Evolutionary conservation across 2,329 filamentous ascomycete species (phyloP).

Genomic region (Colletotrichum echinochloae): DNA sequence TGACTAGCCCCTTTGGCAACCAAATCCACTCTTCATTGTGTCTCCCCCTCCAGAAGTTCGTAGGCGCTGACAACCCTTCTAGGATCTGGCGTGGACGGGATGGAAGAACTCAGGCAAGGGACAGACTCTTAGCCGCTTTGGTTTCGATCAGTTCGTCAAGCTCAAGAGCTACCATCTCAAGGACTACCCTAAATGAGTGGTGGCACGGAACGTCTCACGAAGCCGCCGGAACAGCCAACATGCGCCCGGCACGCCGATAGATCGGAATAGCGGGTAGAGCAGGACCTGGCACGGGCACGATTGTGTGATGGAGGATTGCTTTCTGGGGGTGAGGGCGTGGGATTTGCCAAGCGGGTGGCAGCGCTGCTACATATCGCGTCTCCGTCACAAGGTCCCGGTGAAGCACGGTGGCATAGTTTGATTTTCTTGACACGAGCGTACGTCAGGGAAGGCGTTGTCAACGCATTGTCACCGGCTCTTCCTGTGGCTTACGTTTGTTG

Average conservation of each 20-base stretch:
- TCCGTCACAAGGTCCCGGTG: background rate
- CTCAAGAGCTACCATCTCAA: constrained; percentile 97
- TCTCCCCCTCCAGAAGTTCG: background rate
- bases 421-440: constrained; percentile 1
- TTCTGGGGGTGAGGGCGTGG: background rate
- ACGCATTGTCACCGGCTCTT: constrained; percentile 1
- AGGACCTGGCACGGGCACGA: background rate
- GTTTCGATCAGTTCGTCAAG: constrained; percentile 96
- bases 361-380: background rate
- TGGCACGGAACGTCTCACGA: constrained; percentile 14
- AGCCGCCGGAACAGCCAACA: background rate
- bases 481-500: background rate
- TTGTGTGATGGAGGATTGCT: background rate
- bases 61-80: constrained; percentile 28
- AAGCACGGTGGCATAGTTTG: background rate
- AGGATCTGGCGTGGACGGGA: constrained; percentile 96
- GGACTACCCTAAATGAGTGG: constrained; percentile 73
- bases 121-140: constrained; percentile 87
- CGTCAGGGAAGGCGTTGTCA: background rate
- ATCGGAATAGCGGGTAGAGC: background rate
- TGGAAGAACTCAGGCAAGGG: constrained; percentile 98
- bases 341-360: background rate
- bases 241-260: background rate
- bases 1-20: background rate
- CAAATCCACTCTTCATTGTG: constrained; percentile 42